These are phyloP conservation scores for Zygnema cylindricum DNA, from an alignment of 139 green algal species.

Conservation along the genomic window DNA sequence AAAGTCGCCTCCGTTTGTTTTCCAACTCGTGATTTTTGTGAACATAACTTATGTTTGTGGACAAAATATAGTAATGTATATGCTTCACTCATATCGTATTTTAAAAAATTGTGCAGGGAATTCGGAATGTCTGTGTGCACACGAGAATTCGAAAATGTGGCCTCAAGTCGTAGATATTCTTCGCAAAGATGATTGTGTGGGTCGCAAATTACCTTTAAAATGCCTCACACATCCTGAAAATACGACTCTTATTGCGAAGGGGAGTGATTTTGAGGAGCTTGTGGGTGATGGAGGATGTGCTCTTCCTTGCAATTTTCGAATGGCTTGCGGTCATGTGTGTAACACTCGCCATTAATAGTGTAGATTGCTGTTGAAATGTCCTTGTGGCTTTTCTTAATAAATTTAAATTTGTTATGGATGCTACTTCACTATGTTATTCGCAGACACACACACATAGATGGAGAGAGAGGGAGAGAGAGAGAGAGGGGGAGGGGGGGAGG, in stretches of 20 bases:
- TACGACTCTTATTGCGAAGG: conserved; percentile 35
- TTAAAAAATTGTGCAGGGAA: no score
- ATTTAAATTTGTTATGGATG: no score
- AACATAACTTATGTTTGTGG: no score
- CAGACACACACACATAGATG: no score
- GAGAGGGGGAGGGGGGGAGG: no score
- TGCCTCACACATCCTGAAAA: conserved; percentile 16
- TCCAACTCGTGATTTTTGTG: background rate
- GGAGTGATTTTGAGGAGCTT: conserved; percentile 42
- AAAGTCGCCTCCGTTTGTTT: background rate
- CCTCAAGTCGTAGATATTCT: conserved; percentile 14
- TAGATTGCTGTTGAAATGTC: no score
- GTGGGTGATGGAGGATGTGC: conserved; percentile 36
- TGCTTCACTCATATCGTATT: no score
- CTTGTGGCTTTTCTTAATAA: no score
- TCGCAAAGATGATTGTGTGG: conserved; percentile 21
- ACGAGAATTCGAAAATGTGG: conserved; percentile 21
- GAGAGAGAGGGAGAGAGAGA: no score
- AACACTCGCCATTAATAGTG: conserved; percentile 27
- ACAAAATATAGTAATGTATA: no score
- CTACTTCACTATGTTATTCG: no score
- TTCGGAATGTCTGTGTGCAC: background rate
- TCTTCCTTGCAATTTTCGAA: conserved; percentile 25
- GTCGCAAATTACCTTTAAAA: conserved; percentile 3
- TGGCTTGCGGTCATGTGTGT: conserved; percentile 48